Conservation (phyloP, 495 filamentous ascomycete genomes). For the Xanthoparmelia taractica region DNA sequence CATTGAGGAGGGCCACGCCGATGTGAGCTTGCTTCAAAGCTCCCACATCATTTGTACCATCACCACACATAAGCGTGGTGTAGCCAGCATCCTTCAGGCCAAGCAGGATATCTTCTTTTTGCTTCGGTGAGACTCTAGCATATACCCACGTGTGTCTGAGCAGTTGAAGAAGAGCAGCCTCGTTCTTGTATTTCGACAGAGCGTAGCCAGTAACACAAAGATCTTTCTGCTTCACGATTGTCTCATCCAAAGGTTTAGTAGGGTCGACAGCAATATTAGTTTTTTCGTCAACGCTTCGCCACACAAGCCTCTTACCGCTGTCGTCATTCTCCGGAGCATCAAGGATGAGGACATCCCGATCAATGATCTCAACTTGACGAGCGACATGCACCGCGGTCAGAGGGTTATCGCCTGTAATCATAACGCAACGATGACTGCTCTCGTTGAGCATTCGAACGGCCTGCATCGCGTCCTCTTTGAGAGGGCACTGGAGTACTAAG, state of each 20-base stretch:
- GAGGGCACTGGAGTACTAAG: slow-evolving; percentile 85
- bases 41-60: slow-evolving; percentile 97
- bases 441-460: slow-evolving; percentile 96
- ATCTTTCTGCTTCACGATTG: slow-evolving; percentile 81
- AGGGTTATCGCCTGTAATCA: slow-evolving; percentile 99
- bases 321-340: slow-evolving; percentile 89
- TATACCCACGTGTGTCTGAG: slow-evolving; percentile 95
- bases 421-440: slow-evolving; percentile 94
- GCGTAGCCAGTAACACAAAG: slow-evolving; percentile 96
- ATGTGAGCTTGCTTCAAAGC: slow-evolving; percentile 98
- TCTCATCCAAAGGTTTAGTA: slow-evolving; percentile 65
- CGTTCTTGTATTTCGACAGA: slow-evolving; percentile 76
- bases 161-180: slow-evolving; percentile 61
- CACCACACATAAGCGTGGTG: slow-evolving; percentile 97
- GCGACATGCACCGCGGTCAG: slow-evolving; percentile 95
- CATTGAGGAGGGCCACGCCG: slow-evolving; percentile 92
- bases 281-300: slow-evolving; percentile 92
- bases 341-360: slow-evolving; percentile 88
- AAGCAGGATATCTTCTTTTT: slow-evolving; percentile 96
- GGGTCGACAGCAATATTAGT: slow-evolving; percentile 81
- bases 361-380: slow-evolving; percentile 92
- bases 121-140: slow-evolving; percentile 93
- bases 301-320: slow-evolving; percentile 74
- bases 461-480: slow-evolving; percentile 94
- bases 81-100: slow-evolving; percentile 95